A percentile compares a stretch with the other conserved stretches of the same genome.
Evolutionary conservation across 139 green algal genomes (phyloP).

Genomic region (Chlorella sp.): DNA sequence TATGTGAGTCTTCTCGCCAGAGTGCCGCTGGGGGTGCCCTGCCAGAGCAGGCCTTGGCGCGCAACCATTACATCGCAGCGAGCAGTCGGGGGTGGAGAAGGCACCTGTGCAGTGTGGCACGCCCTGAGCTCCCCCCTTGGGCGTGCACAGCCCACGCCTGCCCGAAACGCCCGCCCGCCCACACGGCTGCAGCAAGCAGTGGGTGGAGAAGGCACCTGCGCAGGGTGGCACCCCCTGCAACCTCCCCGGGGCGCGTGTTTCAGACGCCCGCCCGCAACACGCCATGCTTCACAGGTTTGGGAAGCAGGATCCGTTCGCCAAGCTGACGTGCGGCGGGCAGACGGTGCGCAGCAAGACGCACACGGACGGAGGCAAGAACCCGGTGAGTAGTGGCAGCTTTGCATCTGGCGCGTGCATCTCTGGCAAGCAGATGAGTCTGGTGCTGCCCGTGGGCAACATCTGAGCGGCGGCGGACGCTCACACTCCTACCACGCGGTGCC

Average conservation of each 20-base stretch:
- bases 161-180: background rate
- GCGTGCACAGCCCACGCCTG: background rate
- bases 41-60: background rate
- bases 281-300: slow-evolving; percentile 1
- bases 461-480: background rate
- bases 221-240: background rate
- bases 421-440: background rate
- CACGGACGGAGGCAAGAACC: slow-evolving; percentile 21
- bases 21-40: background rate
- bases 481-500: background rate
- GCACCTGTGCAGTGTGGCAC: background rate
- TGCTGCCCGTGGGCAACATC: background rate
- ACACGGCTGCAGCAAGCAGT: background rate
- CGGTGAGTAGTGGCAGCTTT: background rate
- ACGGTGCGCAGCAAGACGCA: slow-evolving; percentile 13
- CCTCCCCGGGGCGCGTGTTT: background rate
- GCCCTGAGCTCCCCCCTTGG: background rate
- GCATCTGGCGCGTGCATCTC: background rate
- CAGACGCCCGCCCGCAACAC: background rate
- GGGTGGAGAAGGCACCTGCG: background rate
- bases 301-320: slow-evolving; percentile 20
- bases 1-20: background rate
- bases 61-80: background rate
- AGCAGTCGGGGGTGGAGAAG: background rate
- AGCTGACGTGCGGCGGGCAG: slow-evolving; percentile 4